These are phyloP conservation scores for Nymphaea thermarum DNA, from an alignment of 164 flowering plant species.

Conservation along the genomic window DNA sequence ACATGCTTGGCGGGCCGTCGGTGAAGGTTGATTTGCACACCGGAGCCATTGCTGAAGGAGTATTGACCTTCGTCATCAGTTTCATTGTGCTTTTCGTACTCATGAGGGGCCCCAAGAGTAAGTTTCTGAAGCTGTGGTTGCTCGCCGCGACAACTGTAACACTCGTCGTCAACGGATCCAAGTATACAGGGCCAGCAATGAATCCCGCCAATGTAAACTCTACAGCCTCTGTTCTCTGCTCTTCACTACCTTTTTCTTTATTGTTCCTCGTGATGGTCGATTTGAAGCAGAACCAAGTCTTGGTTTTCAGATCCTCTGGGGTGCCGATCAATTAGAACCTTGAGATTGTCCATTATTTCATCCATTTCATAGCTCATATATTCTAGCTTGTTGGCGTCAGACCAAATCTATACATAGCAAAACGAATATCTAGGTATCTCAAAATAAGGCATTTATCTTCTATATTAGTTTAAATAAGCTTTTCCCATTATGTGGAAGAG, in stretches of 20 bases:
- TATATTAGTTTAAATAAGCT: no score
- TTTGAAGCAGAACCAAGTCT: no score
- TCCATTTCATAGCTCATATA: no score
- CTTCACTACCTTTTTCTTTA: neutral
- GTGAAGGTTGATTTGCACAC: constrained; percentile 71
- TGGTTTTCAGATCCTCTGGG: no score
- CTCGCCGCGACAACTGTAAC: constrained; percentile 50
- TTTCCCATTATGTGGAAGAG: no score
- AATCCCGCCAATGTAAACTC: constrained; percentile 79
- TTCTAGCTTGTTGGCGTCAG: no score
- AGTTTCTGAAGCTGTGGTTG: constrained; percentile 41
- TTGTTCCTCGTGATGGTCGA: neutral
- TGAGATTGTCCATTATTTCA: no score
- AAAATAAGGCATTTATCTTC: no score
- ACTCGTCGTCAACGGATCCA: constrained; percentile 46
- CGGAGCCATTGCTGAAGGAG: constrained; percentile 83
- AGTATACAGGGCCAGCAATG: constrained; percentile 83
- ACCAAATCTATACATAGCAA: no score
- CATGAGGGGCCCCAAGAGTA: constrained; percentile 44
- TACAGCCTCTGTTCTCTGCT: neutral
- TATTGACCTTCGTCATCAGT: constrained; percentile 56
- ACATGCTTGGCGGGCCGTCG: constrained; percentile 65
- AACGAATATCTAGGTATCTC: no score
- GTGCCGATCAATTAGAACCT: no score
- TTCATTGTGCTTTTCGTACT: constrained; percentile 48